Evolutionary conservation across 140 eudicot genomes (phyloP).

Genomic region (Cichorium intybus): DNA sequence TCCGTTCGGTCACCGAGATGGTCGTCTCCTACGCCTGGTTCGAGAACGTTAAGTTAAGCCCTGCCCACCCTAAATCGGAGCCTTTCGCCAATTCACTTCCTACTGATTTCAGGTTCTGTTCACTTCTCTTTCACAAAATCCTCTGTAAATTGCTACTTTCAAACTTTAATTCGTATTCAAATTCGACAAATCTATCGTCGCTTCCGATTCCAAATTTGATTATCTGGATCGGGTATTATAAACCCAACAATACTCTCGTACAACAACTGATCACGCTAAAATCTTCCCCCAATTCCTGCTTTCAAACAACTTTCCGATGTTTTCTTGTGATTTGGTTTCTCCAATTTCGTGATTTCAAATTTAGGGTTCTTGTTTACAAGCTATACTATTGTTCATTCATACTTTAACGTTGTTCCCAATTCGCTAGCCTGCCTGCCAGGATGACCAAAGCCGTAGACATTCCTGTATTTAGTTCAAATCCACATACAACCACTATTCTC

Average conservation of each 20-base stretch:
- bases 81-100: conserved; percentile 47
- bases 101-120: conserved; percentile 64
- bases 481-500: conserved; percentile 30
- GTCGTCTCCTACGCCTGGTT: conserved; percentile 52
- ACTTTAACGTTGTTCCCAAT: background rate
- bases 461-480: conserved; percentile 50
- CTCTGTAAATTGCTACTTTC: background rate
- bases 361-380: background rate
- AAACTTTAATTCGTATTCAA: background rate
- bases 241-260: background rate
- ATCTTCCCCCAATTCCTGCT: background rate
- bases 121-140: conserved; percentile 3
- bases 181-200: background rate
- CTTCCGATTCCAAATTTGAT: background rate
- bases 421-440: conserved; percentile 58
- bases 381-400: conserved; percentile 1
- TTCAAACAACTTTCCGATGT: conserved; percentile 4
- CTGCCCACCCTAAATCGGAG: conserved; percentile 45
- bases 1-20: conserved; percentile 52
- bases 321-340: background rate
- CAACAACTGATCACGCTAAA: background rate
- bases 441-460: conserved; percentile 40
- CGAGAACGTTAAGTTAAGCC: conserved; percentile 51
- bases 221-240: background rate
- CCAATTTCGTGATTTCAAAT: background rate